Evolutionary conservation across 108 stramenopile genomes (phyloP).

Genomic region (Cyclotella baltica): DNA sequence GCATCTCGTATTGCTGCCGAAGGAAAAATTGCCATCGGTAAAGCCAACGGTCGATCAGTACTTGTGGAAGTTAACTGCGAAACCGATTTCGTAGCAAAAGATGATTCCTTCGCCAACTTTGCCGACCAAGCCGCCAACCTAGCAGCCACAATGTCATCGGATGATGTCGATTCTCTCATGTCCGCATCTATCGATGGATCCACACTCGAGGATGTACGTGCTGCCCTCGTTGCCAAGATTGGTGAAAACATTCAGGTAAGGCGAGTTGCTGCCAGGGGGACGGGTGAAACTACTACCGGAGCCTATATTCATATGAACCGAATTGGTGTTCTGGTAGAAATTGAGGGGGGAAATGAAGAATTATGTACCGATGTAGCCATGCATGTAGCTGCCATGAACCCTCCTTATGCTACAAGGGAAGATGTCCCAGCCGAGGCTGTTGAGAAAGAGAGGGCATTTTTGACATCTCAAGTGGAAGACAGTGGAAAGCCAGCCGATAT

Average conservation of each 20-base stretch:
- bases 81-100: conserved; percentile 88
- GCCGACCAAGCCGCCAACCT: conserved; percentile 68
- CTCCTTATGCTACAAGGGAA: conserved; percentile 73
- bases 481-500: conserved; percentile 85
- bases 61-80: conserved; percentile 91
- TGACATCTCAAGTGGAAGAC: conserved; percentile 68
- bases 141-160: conserved; percentile 50
- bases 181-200: conserved; percentile 51
- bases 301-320: conserved; percentile 80
- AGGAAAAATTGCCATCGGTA: conserved; percentile 71
- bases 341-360: conserved; percentile 62
- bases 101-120: conserved; percentile 70
- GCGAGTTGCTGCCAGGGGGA: conserved; percentile 59
- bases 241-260: conserved; percentile 85
- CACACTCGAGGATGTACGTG: conserved; percentile 57
- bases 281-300: conserved; percentile 55
- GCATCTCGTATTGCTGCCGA: conserved; percentile 78
- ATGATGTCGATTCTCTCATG: conserved; percentile 62
- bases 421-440: conserved; percentile 80
- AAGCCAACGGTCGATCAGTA: conserved; percentile 66
- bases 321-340: conserved; percentile 71
- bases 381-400: conserved; percentile 87
- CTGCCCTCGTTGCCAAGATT: conserved; percentile 81
- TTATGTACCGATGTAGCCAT: conserved; percentile 74
- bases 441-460: conserved; percentile 74